These are phyloP conservation scores for Coffea eugenioides DNA, from an alignment of 257 asterid genomes.

Conservation along the genomic window DNA sequence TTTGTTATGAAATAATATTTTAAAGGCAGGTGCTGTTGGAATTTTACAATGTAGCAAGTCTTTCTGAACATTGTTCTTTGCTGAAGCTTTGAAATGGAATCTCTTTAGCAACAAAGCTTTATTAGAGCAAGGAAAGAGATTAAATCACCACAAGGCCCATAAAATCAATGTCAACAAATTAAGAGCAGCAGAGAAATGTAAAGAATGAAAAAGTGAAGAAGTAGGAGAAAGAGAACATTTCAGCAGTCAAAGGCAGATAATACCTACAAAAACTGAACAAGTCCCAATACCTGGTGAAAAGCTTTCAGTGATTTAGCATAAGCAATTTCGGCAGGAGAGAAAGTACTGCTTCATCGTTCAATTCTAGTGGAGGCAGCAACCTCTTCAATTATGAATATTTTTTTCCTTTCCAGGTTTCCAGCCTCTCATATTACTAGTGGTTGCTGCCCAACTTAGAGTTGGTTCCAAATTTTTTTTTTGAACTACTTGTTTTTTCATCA, in stretches of 20 bases:
- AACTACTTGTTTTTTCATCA: constrained; percentile 14
- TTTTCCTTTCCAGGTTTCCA: constrained; percentile 3
- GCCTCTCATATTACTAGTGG: constrained; percentile 12
- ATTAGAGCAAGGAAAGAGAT: neutral
- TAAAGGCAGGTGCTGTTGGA: no score
- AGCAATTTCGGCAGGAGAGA: neutral
- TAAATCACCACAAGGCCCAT: neutral
- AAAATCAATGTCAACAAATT: neutral
- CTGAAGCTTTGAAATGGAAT: neutral
- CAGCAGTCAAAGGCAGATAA: constrained; percentile 1
- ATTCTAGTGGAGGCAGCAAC: neutral
- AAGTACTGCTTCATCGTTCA: constrained; percentile 2
- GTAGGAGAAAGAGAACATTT: neutral
- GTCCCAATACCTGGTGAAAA: neutral
- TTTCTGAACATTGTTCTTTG: neutral
- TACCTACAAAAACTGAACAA: neutral
- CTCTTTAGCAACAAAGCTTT: neutral
- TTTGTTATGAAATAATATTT: no score
- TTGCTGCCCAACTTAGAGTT: constrained; percentile 13
- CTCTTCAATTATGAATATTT: neutral
- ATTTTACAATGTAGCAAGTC: neutral
- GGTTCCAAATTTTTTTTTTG: constrained; percentile 12
- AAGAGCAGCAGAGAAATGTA: neutral
- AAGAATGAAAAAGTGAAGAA: neutral
- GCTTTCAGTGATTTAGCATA: neutral